A percentile compares a stretch with the other conserved stretches of the same genome.
Evolutionary conservation across 2,329 filamentous ascomycete genomes (phyloP).

Genomic region (Didymella segeticola): DNA sequence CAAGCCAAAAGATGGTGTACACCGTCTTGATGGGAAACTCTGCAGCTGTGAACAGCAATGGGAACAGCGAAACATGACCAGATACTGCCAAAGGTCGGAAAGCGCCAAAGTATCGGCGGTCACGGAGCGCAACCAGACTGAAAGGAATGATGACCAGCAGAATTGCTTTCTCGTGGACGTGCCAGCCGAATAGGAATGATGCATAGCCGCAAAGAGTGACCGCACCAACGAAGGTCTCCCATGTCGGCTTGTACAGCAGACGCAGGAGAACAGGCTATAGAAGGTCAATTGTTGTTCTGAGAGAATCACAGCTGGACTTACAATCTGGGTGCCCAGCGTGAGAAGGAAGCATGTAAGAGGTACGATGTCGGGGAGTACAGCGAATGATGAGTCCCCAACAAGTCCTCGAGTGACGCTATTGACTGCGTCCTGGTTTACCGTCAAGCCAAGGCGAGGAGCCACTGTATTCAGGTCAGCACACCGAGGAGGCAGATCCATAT

Average conservation of each 20-base stretch:
- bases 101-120: slow-evolving; percentile 87
- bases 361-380: slow-evolving; percentile 85
- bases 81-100: slow-evolving; percentile 92
- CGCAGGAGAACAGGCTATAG: slow-evolving; percentile 68
- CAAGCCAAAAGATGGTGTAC: slow-evolving; percentile 91
- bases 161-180: slow-evolving; percentile 97
- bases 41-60: slow-evolving; percentile 86
- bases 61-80: slow-evolving; percentile 94
- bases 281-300: slow-evolving; percentile 14
- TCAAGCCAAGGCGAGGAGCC: slow-evolving; percentile 79
- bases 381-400: slow-evolving; percentile 92
- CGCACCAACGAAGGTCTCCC: slow-evolving; percentile 88
- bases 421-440: slow-evolving; percentile 75
- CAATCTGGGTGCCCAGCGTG: slow-evolving; percentile 81
- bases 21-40: slow-evolving; percentile 94
- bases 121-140: slow-evolving; percentile 86
- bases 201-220: slow-evolving; percentile 94
- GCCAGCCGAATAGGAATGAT: slow-evolving; percentile 97
- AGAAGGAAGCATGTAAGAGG: slow-evolving; percentile 81
- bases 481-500: neutral
- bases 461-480: slow-evolving; percentile 58
- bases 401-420: slow-evolving; percentile 91
- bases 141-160: slow-evolving; percentile 94
- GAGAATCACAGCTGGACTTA: slow-evolving; percentile 47
- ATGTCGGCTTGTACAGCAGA: slow-evolving; percentile 79